Percentiles rank a stretch among this genome's conserved stretches.
phyloP scores from a whole-genome alignment of 257 asterid genomes.

The Echium plantagineum region DNA sequence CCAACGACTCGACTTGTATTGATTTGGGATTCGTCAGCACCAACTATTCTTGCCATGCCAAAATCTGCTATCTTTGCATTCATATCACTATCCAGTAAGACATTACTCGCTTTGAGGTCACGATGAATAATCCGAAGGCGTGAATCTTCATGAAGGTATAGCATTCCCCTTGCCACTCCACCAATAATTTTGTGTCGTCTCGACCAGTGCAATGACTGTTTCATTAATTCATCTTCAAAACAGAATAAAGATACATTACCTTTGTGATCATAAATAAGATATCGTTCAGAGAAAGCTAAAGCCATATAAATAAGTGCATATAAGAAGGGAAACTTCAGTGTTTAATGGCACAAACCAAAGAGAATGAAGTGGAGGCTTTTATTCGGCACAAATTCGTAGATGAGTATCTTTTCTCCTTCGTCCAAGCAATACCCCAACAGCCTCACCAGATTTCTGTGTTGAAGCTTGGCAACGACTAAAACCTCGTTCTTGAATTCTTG shows the following conservation, averaged over 20 bases:
- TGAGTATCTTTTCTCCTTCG: slow-evolving; percentile 18
- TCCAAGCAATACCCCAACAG: slow-evolving; percentile 20
- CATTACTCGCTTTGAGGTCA: slow-evolving; percentile 21
- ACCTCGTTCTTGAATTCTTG: slow-evolving; percentile 22
- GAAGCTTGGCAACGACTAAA: slow-evolving; percentile 15
- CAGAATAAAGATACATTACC: no score
- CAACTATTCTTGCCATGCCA: slow-evolving; percentile 19
- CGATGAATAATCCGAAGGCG: slow-evolving; percentile 13
- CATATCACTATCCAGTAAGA: slow-evolving; percentile 16
- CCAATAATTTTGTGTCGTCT: slow-evolving; percentile 15
- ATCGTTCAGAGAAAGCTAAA: no score
- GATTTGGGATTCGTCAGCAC: slow-evolving; percentile 11
- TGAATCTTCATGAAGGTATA: slow-evolving; percentile 23
- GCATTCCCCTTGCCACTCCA: slow-evolving; percentile 13
- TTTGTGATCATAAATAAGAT: no score
- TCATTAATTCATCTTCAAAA: slow-evolving; percentile 5
- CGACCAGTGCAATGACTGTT: slow-evolving; percentile 4
- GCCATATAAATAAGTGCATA: no score
- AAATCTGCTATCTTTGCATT: slow-evolving; percentile 22
- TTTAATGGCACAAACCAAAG: slow-evolving; percentile 10
- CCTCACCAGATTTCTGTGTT: slow-evolving; percentile 18
- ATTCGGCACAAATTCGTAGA: slow-evolving; percentile 21
- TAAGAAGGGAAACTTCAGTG: no score
- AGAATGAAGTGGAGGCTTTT: slow-evolving; percentile 18
- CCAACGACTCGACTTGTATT: slow-evolving; percentile 15